phyloP scores from a whole-genome alignment of 805 yeast genomes.

The Sugiyamaella qingdaonensis region DNA sequence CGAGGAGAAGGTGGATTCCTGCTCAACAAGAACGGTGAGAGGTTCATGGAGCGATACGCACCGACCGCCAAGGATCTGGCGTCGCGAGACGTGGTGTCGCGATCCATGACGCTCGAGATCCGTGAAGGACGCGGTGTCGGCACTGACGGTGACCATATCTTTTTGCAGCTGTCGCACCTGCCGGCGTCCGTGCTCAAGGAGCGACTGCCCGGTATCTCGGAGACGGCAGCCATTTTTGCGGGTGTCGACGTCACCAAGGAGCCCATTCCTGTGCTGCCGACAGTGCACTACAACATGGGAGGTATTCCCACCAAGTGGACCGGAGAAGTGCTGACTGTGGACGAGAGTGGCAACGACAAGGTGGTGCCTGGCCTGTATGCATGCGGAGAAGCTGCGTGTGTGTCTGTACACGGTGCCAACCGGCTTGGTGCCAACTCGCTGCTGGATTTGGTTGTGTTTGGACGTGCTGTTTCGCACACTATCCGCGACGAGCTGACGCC shows the following conservation, averaged over 20 bases:
- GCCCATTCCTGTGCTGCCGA: slow-evolving; percentile 97
- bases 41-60: slow-evolving; percentile 99
- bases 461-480: slow-evolving; percentile 96
- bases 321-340: slow-evolving; percentile 86
- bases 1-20: slow-evolving; percentile 99
- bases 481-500: slow-evolving; percentile 82
- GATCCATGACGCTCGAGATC: slow-evolving; percentile 98
- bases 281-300: slow-evolving; percentile 99
- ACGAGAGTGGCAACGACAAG: slow-evolving; percentile 82
- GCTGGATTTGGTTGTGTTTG: slow-evolving; percentile 93
- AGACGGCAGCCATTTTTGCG: slow-evolving; percentile 96
- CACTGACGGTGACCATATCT: slow-evolving; percentile 91
- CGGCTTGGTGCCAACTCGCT: slow-evolving; percentile 98
- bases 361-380: slow-evolving; percentile 92
- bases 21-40: slow-evolving; percentile 95
- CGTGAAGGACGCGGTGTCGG: slow-evolving; percentile 99
- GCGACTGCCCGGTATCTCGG: slow-evolving; percentile 98
- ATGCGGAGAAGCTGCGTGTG: slow-evolving; percentile 99
- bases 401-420: slow-evolving; percentile 98
- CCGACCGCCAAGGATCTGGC: slow-evolving; percentile 98
- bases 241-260: slow-evolving; percentile 99
- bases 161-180: slow-evolving; percentile 86
- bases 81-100: slow-evolving; percentile 95
- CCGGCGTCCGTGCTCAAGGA: slow-evolving; percentile 90
- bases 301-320: slow-evolving; percentile 98